Evolutionary conservation across 2,329 filamentous ascomycete genomes (phyloP), one percentile per base, ranked within the genome.

Genomic region (Paecilomyces niveus): DNA sequence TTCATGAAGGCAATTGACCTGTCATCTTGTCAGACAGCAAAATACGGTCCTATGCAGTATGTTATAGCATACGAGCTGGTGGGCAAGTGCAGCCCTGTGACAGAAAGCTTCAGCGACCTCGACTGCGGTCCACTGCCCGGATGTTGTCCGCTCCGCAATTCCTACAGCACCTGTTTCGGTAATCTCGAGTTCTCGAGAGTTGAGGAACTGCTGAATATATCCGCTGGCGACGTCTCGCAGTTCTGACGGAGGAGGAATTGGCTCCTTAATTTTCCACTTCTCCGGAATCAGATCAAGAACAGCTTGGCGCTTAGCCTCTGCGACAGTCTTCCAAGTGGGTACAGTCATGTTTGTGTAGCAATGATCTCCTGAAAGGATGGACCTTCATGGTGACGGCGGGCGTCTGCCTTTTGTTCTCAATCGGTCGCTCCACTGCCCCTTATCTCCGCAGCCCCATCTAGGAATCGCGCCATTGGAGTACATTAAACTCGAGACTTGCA

Each of bases 151-250:
- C 54, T 79, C 73, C 0, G 81, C 79, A 58, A 87, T 84, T 0
- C 77, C 80, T 5, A 81, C 77, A 3, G 83, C 83, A 66, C 84
- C 81, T 4, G 80, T 82, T 64, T 86, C 82, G 0, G 85, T 88
- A 58, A 87, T 86, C 50, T 82, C 78, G 11, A 86, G 74, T 64
- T 87, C 85, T 49, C 75, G 68, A 21, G 76, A 58, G 5, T 72
- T 76, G 1, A 87, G 74, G 61, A 78, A 86, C 56, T 85, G 78
- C 31, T 82, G 79, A 51, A 86, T 80, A 62, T 82, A 86, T 13
- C 72, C 59, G 5, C 81, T 81, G 0, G 82, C 85, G 8, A 85
- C 78, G 68, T 85, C 83, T 64, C 77, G 78, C 58, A 84, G 79
- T 60, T 85, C 76, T 54, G 78, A 72, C 0, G 75, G 66, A 1